Base-by-base conservation (phyloP, 2,329 filamentous ascomycete genomes). In the Cercospora zeae-maydis region DNA sequence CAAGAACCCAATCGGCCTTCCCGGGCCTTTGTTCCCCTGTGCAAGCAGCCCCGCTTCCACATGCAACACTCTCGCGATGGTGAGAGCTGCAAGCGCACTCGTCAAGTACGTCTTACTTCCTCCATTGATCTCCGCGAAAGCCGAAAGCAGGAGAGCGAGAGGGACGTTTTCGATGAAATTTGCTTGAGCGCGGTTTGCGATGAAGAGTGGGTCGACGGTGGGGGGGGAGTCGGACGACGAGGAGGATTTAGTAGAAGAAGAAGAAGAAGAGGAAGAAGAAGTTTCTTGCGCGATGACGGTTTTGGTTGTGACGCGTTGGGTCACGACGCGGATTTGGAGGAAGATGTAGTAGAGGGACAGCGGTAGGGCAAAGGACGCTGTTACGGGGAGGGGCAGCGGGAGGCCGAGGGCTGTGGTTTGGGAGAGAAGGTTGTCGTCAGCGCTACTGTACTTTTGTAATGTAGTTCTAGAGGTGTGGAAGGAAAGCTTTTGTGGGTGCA, bases 161-260 rank as follows among this genome's bases (percentile, higher is more conserved):
- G 66, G 66, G 6, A 67, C 66, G 19, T 67, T 67, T 58, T 67
- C 66, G 42, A 42, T 37, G 42, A 66, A 67, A 24, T 67, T 67
- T 4, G 31, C 45, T 37, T 67, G 66, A 1, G 66, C 57, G 53
- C 66, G 66, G n/a, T 37, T 39, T 4, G 56, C 52, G 13, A 62
- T 62, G 33, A 59, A 51, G 45, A 67, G 63, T 3, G 36, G 39
- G 24, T 66, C 63, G 30, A 33, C 27, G 34, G 52, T 47, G 36
- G 53, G 5, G 21, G 57, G 34, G 39, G 49, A 21, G 27, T 16
- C 36, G 39, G 49, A 39, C 21, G 33, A 27, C 13, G 49, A 21
- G 24, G 58, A 19, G 16, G 16, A 6, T 42, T 42, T 45, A 27
- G 61, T 19, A 9, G 60, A 31, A 3, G 37, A 13, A 9, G 57